phyloP scores from a whole-genome alignment of 768 basidiomycete genomes.

The Russula griseocarnosa region DNA sequence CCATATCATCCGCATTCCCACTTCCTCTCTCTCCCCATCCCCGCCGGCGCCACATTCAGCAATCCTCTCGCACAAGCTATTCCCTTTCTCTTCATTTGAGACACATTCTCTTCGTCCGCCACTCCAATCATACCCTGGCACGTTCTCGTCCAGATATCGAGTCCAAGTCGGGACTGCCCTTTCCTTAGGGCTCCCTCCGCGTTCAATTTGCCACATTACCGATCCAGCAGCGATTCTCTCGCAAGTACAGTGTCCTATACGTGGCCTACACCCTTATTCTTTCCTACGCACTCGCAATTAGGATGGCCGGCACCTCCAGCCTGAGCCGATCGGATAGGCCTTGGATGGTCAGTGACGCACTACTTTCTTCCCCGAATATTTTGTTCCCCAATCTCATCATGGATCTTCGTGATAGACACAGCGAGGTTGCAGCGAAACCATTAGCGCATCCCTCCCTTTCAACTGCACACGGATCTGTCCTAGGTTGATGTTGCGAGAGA shows the following conservation, averaged over 20 bases:
- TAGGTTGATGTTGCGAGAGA: background rate
- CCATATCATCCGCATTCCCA: background rate
- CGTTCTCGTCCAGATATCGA: constrained; percentile 3
- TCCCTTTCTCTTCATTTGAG: background rate
- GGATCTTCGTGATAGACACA: constrained; percentile 6
- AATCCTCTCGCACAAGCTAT: background rate
- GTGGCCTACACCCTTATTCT: background rate
- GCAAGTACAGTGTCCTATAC: constrained; percentile 1
- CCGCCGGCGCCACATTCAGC: background rate
- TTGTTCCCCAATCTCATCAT: constrained; percentile 21
- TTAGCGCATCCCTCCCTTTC: background rate
- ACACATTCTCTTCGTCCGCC: background rate
- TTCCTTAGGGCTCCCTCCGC: background rate
- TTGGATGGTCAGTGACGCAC: constrained; percentile 1
- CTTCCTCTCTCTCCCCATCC: background rate
- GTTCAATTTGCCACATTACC: constrained; percentile 2
- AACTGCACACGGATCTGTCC: background rate
- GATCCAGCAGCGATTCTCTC: constrained; percentile 19
- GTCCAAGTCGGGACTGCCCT: background rate
- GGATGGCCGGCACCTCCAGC: background rate
- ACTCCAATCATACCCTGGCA: background rate
- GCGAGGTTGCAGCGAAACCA: background rate
- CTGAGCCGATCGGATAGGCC: constrained; percentile 7
- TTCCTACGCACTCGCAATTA: background rate
- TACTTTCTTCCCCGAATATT: background rate